Percentiles rank a stretch among this genome's conserved stretches.
Evolutionary conservation across 768 basidiomycete genomes (phyloP).

Genomic region (Serendipita vermifera): DNA sequence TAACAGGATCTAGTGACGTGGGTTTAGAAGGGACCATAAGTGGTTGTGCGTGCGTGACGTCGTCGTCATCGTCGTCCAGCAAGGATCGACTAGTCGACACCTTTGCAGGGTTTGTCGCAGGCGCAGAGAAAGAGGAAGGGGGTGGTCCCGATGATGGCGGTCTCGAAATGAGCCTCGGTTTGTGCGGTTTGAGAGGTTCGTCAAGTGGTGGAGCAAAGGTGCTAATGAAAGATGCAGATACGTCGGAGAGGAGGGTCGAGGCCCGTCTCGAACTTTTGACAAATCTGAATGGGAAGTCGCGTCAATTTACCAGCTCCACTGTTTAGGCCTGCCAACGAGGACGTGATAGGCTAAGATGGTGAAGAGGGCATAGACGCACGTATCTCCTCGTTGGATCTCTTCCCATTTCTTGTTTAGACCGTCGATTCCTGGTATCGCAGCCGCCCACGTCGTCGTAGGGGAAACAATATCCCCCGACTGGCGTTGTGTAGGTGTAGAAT

Average conservation of each 20-base stretch:
- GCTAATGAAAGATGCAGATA: background rate
- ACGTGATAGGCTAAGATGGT: too few relatives aligned
- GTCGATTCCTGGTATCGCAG: background rate
- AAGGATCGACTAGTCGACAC: too few relatives aligned
- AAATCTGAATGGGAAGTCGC: background rate
- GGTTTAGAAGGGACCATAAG: too few relatives aligned
- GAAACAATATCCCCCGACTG: background rate
- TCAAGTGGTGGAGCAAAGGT: conserved; percentile 7
- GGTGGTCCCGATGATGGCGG: background rate
- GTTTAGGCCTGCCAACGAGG: too few relatives aligned
- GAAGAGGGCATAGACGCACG: background rate
- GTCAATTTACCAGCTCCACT: background rate
- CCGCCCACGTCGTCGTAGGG: too few relatives aligned
- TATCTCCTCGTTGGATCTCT: conserved; percentile 3
- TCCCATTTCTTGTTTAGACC: conserved; percentile 7
- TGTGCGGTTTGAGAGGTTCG: background rate
- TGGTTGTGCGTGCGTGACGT: too few relatives aligned
- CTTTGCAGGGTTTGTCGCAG: too few relatives aligned
- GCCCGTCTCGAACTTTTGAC: background rate
- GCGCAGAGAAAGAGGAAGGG: too few relatives aligned
- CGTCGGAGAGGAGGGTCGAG: background rate
- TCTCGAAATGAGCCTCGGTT: background rate
- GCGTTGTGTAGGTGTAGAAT: background rate
- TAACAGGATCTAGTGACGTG: too few relatives aligned
- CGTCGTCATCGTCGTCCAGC: too few relatives aligned